Percentiles rank a stretch among this genome's conserved stretches.
These are phyloP conservation scores for Penicillium sp. DNA, from an alignment of 2,329 filamentous ascomycete genomes.

Conservation along the genomic window DNA sequence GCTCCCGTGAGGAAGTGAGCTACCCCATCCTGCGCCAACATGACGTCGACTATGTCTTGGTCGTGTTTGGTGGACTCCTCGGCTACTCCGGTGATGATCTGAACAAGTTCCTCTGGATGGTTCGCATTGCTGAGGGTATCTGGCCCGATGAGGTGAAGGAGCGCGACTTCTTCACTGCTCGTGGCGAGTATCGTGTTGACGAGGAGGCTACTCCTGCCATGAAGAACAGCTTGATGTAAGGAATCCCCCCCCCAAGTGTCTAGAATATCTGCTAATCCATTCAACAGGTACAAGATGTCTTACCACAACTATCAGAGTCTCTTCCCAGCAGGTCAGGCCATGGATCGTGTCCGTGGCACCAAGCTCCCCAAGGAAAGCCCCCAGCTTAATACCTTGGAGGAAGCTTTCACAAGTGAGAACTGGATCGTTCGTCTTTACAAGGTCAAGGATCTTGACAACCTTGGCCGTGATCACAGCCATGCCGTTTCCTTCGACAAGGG, in stretches of 20 bases:
- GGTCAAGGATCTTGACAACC: slow-evolving; percentile 97
- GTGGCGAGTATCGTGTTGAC: slow-evolving; percentile 94
- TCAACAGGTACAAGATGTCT: slow-evolving; percentile 95
- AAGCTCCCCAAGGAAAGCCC: slow-evolving; percentile 82
- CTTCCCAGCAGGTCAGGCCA: slow-evolving; percentile 87
- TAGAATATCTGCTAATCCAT: slow-evolving; percentile 21
- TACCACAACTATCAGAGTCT: slow-evolving; percentile 96
- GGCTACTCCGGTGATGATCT: slow-evolving; percentile 99
- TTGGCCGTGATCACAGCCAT: slow-evolving; percentile 81
- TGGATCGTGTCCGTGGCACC: slow-evolving; percentile 82
- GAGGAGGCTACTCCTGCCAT: slow-evolving; percentile 92
- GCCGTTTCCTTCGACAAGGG: slow-evolving; percentile 57
- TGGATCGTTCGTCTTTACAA: slow-evolving; percentile 99
- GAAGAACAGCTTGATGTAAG: slow-evolving; percentile 99
- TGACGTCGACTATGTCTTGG: slow-evolving; percentile 97
- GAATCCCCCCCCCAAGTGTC: slow-evolving; percentile 17
- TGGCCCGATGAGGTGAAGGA: slow-evolving; percentile 99
- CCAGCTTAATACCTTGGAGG: slow-evolving; percentile 83
- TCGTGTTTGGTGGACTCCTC: slow-evolving; percentile 93
- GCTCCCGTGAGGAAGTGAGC: slow-evolving; percentile 93
- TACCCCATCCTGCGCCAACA: slow-evolving; percentile 98
- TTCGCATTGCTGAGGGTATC: slow-evolving; percentile 96
- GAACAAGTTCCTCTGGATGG: slow-evolving; percentile 99
- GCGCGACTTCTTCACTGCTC: slow-evolving; percentile 88
- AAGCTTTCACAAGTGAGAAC: slow-evolving; percentile 98